These are phyloP conservation scores for Exophiala sp. DNA, from an alignment of 2,329 filamentous ascomycete genomes.

Conservation along the genomic window DNA sequence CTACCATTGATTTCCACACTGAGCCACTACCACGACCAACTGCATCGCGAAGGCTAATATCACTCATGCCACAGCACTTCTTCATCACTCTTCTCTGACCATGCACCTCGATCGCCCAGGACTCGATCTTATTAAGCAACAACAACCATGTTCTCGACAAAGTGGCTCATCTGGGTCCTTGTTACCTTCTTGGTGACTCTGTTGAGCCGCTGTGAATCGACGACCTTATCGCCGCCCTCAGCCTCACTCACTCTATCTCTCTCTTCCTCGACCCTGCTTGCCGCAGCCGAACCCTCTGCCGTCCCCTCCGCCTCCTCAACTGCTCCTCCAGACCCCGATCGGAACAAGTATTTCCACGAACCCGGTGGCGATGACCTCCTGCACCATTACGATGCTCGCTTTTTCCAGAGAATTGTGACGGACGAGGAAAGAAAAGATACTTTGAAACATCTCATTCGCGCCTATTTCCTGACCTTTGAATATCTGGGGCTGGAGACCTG, in stretches of 20 bases:
- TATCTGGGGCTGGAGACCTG: constrained; percentile 68
- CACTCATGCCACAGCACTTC: background rate
- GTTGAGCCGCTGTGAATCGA: background rate
- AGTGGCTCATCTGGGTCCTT: background rate
- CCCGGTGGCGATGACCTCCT: constrained; percentile 45
- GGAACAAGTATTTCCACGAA: constrained; percentile 61
- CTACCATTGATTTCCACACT: background rate
- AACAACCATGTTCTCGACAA: background rate
- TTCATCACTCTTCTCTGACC: background rate
- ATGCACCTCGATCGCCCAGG: background rate
- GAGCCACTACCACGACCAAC: no score
- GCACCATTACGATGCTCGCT: constrained; percentile 69
- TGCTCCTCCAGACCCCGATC: constrained; percentile 6
- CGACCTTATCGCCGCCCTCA: background rate
- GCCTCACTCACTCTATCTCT: background rate
- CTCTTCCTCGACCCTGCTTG: background rate
- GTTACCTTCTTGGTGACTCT: background rate
- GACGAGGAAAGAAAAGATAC: constrained; percentile 62
- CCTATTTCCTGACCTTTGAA: constrained; percentile 64
- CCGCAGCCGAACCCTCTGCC: background rate
- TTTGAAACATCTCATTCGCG: constrained; percentile 63
- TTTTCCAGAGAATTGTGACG: constrained; percentile 56
- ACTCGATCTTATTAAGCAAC: background rate
- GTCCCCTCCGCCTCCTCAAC: background rate
- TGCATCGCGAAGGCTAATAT: no score